Conservation (phyloP, 345 rosid species). For the Microcos paniculata region DNA sequence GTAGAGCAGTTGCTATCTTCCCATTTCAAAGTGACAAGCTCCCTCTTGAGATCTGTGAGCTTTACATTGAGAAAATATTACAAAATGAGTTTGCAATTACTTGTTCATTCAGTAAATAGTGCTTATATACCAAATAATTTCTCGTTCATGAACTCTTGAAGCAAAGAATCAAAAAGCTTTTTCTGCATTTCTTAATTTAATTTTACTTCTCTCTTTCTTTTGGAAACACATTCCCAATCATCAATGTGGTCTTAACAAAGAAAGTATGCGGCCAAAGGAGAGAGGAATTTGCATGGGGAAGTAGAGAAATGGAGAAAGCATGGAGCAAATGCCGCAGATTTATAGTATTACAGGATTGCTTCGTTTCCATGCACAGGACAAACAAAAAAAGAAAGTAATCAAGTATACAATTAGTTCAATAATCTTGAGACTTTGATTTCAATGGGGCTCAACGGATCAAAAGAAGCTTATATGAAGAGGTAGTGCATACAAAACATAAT, state of each 20-base stretch:
- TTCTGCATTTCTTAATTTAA: background rate
- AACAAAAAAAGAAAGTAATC: background rate
- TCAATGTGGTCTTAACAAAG: background rate
- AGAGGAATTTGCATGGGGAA: background rate
- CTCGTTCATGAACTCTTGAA: background rate
- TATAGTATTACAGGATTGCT: background rate
- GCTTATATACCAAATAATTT: background rate
- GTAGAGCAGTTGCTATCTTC: slow-evolving; percentile 47
- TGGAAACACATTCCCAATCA: background rate
- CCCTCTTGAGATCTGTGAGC: slow-evolving; percentile 80
- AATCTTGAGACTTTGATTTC: background rate
- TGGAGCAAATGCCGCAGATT: background rate
- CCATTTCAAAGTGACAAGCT: slow-evolving; percentile 62
- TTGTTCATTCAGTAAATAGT: background rate
- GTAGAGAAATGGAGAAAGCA: background rate
- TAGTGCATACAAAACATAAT: background rate
- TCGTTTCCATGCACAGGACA: background rate
- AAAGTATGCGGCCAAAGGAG: background rate
- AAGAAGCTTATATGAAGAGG: background rate
- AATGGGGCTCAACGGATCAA: background rate
- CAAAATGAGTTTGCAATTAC: slow-evolving; percentile 6
- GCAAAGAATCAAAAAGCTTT: background rate
- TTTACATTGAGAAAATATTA: slow-evolving; percentile 34
- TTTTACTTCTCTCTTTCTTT: background rate
- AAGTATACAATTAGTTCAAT: background rate